Conservation (phyloP, 169 alveolate species). For the Eimeria acervulina region DNA sequence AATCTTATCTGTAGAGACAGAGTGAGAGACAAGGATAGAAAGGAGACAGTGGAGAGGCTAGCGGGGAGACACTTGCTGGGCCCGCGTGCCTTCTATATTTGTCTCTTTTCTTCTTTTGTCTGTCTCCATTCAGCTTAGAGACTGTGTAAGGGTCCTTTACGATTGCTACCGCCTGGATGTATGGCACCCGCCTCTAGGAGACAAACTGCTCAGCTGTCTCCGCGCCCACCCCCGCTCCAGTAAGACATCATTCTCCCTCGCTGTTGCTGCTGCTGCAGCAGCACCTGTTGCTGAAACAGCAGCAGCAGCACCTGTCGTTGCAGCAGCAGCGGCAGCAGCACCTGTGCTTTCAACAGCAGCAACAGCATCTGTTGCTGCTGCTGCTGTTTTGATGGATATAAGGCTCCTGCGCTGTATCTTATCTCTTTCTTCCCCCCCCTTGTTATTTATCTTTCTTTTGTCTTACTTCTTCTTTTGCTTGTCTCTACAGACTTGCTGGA, state of each 20-base stretch:
- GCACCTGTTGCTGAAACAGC: not conserved
- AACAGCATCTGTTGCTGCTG: not conserved
- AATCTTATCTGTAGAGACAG: not conserved
- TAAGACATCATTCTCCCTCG: not conserved
- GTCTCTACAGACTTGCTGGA: conserved; percentile 56
- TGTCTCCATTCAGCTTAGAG: not conserved
- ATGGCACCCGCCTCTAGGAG: conserved; percentile 26
- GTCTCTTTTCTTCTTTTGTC: not conserved
- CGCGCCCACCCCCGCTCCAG: not conserved
- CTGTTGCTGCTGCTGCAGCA: not conserved
- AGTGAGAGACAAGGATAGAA: not conserved
- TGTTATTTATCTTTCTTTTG: not conserved
- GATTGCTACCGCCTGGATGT: conserved; percentile 66
- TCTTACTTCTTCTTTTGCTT: not conserved
- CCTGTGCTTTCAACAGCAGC: not conserved
- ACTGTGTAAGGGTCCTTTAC: conserved; percentile 22
- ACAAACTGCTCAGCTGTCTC: conserved; percentile 24
- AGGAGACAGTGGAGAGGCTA: not conserved
- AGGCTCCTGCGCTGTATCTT: not conserved
- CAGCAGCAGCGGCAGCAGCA: not conserved
- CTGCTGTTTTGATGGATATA: not conserved
- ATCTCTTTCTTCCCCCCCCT: not conserved
- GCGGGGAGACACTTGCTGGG: not conserved
- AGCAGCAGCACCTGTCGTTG: not conserved
- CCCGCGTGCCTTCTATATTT: not conserved